These are phyloP conservation scores for Lachnellula hyalina DNA, from an alignment of 2,329 filamentous ascomycete genomes.

Conservation along the genomic window DNA sequence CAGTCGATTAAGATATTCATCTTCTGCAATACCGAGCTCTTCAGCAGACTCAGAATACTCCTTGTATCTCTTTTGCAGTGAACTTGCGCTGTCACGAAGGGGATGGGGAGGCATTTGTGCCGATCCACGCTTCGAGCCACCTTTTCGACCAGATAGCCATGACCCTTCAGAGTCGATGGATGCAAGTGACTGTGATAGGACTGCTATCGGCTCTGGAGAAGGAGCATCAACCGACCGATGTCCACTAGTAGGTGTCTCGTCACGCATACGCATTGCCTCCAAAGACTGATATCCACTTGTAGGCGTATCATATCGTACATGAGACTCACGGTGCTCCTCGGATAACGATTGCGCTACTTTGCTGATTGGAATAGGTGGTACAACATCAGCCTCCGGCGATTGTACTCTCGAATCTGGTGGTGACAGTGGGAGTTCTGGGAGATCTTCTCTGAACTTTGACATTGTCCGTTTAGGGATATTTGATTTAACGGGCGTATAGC, in stretches of 20 bases:
- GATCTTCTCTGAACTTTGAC: conserved; percentile 87
- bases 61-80: conserved; percentile 40
- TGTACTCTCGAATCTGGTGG: conserved; percentile 77
- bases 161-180: conserved; percentile 95
- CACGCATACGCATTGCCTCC: conserved; percentile 34
- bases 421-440: conserved; percentile 81
- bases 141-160: conserved; percentile 76
- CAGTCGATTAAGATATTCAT: conserved; percentile 65
- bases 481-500: conserved; percentile 27
- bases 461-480: conserved; percentile 69
- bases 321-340: conserved; percentile 26
- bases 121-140: conserved; percentile 43
- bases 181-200: conserved; percentile 76
- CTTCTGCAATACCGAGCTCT: conserved; percentile 59
- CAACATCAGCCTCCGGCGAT: conserved; percentile 61
- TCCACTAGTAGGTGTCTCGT: conserved; percentile 41
- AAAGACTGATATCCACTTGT: conserved; percentile 40
- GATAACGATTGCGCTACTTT: conserved; percentile 22
- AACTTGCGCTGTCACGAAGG: conserved; percentile 37
- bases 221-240: conserved; percentile 35
- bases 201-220: conserved; percentile 48
- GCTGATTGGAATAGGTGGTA: conserved; percentile 32
- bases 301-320: conserved; percentile 43
- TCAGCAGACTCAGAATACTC: conserved; percentile 59
- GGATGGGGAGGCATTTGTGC: conserved; percentile 39